Conservation (phyloP, 306 rosid species). For the Sicyos baderoa region DNA sequence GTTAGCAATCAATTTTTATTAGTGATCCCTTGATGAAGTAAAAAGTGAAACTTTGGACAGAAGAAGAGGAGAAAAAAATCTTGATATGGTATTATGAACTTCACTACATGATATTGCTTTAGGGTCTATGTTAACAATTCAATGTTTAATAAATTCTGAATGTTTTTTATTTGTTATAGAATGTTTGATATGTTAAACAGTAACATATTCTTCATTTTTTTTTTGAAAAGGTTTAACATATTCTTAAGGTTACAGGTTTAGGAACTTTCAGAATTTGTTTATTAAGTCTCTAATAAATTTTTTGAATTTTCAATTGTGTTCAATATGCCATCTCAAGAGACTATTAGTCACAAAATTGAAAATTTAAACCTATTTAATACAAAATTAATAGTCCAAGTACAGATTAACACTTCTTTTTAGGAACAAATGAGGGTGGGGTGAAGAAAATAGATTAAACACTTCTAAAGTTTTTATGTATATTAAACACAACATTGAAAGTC, state of each 20-base stretch:
- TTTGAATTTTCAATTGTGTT: too few species aligned
- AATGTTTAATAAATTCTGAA: background rate
- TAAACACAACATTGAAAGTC: too few species aligned
- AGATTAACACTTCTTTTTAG: background rate
- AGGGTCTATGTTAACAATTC: background rate
- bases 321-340: background rate
- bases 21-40: background rate
- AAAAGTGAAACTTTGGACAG: background rate
- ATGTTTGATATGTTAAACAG: background rate
- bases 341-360: background rate
- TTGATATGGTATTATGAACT: background rate
- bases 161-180: background rate
- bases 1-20: background rate
- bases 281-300: background rate
- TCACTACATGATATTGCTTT: background rate
- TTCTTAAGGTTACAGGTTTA: background rate
- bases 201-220: too few species aligned
- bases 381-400: background rate
- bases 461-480: too few species aligned
- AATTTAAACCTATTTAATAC: background rate
- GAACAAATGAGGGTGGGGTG: too few species aligned
- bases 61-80: background rate
- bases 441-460: too few species aligned
- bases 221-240: too few species aligned
- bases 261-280: background rate